Evolutionary conservation across 2,329 filamentous ascomycete species (phyloP).

Genomic region (Shiraia sp.): DNA sequence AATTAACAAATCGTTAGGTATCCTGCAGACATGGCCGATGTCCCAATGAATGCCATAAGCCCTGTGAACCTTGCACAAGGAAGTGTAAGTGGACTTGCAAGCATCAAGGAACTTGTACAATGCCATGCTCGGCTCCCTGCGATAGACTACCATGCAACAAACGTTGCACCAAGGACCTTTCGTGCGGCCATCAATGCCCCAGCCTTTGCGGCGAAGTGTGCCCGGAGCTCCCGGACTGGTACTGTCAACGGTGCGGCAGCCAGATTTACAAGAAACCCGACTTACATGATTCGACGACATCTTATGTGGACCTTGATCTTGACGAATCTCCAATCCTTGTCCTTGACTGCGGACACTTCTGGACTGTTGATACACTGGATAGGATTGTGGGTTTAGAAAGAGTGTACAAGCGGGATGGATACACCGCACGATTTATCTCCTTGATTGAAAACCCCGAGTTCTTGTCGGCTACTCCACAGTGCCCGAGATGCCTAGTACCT

Average conservation of each 20-base stretch:
- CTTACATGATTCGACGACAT: conserved; percentile 24
- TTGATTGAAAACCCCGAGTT: conserved; percentile 31
- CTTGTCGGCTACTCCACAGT: conserved; percentile 30
- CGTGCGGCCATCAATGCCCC: conserved; percentile 39
- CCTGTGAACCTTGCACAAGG: conserved; percentile 40
- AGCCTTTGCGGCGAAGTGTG: conserved; percentile 37
- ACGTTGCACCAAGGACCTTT: conserved; percentile 29
- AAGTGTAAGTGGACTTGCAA: conserved; percentile 40
- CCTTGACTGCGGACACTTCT: conserved; percentile 36
- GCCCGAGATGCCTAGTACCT: conserved; percentile 39
- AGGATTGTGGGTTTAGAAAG: conserved; percentile 32
- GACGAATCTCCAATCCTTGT: conserved; percentile 32
- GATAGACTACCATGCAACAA: conserved; percentile 34
- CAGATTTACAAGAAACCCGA: conserved; percentile 27
- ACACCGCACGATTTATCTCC: conserved; percentile 21
- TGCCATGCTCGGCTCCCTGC: conserved; percentile 43
- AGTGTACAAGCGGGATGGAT: conserved; percentile 18
- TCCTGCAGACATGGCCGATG: conserved; percentile 35
- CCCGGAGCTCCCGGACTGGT: conserved; percentile 15
- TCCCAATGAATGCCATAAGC: conserved; percentile 30
- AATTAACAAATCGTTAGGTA: conserved; percentile 15
- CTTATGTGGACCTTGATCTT: conserved; percentile 33
- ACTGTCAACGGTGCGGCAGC: conserved; percentile 28
- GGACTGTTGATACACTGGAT: conserved; percentile 36
- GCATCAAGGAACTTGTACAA: conserved; percentile 38